Base-by-base conservation (phyloP, 495 filamentous ascomycete genomes). In the Aspergillus kassunensis region DNA sequence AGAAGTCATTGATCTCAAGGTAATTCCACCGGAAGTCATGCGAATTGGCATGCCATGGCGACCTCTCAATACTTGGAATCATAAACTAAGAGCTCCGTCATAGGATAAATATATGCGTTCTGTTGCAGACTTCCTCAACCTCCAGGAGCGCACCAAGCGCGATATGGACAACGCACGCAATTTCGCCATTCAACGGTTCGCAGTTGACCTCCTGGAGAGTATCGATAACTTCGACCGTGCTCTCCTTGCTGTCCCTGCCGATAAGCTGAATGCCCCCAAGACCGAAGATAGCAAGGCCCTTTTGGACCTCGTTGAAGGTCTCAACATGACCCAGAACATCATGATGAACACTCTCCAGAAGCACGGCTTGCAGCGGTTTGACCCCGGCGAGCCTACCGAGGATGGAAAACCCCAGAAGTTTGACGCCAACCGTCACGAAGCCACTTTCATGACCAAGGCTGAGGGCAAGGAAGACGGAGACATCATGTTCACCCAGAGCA, bases 221-320 rank as follows among this genome's bases (percentile, higher is more conserved):
- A 84, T 98, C 66, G 93, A 98, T 76, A 98, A 97, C 78, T 84
- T 98, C 44, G 93, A 98, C 70, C 89, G 90, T 54, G 93, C 93
- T 41, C 80, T 98, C 33, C 58, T 74, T 43, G 87, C 83, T 49
- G 93, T 97, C 46, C 84, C 90, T 35, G 62, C 79, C 36, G 85
- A 88, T 21, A 85, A 86, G 69, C 79, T 95, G 55, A 70, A 66
- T 16, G 60, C 78, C 34, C 37, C 69, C 11, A 66, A 69, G 34
- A 57, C 61, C 19, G 73, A 75, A 27, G 56, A 53, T 31, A 73
- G 80, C 62, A 76, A 83, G 65, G 89, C 90, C 49, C 80, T 98
- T 3, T 75, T 81, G 33, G 88, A 84, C 57, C 80, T 98, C 42
- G 87, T 95, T 64, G 83, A 88, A 39, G 93, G 93, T 46, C 73